Evolutionary conservation across 495 filamentous ascomycete genomes (phyloP).

Genomic region (Melanomma pulvis-pyrius): DNA sequence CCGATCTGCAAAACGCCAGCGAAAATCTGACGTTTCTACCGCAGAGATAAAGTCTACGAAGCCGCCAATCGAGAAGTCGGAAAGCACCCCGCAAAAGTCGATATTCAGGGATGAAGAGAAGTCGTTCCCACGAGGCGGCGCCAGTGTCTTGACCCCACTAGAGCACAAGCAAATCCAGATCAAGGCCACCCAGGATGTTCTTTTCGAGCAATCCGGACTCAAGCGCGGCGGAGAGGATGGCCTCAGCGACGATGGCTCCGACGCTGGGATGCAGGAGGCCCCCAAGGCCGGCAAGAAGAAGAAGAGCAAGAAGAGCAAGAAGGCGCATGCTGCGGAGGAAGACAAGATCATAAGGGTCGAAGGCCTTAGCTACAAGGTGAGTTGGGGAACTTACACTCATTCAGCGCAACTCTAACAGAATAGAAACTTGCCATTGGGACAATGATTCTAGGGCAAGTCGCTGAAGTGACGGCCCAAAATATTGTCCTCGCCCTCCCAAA

Average conservation of each 20-base stretch:
- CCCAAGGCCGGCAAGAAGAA: slow-evolving; percentile 55
- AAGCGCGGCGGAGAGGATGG: slow-evolving; percentile 42
- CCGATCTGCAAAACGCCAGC: slow-evolving; percentile 34
- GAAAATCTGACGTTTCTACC: slow-evolving; percentile 24
- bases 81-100: slow-evolving; percentile 40
- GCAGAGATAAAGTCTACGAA: slow-evolving; percentile 16
- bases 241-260: slow-evolving; percentile 53
- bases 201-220: slow-evolving; percentile 81
- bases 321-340: slow-evolving; percentile 44
- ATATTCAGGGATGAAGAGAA: slow-evolving; percentile 76
- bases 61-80: slow-evolving; percentile 10
- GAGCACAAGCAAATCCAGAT: slow-evolving; percentile 96
- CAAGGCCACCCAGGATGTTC: slow-evolving; percentile 86
- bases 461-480: slow-evolving; percentile 76
- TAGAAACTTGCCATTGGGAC: slow-evolving; percentile 81
- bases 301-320: slow-evolving; percentile 43
- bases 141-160: slow-evolving; percentile 84
- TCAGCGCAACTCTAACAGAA: slow-evolving; percentile 46
- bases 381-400: slow-evolving; percentile 12
- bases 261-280: slow-evolving; percentile 52
- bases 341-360: slow-evolving; percentile 74
- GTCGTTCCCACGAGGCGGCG: slow-evolving; percentile 90
- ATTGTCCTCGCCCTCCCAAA: slow-evolving; percentile 84
- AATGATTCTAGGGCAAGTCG: slow-evolving; percentile 82
- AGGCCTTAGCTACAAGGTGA: slow-evolving; percentile 85